Conservation (phyloP, 306 rosid species). For the Prunus persica region Prunus_persica_NCBIv2 NC_034010.1:19423501-19424000, state of each 20-base stretch:
- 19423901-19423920: conserved; percentile 90
- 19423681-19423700: conserved; percentile 95
- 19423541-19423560: conserved; percentile 46
- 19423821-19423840: conserved; percentile 46
- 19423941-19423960: conserved; percentile 50
- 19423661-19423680: conserved; percentile 92
- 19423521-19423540: conserved; percentile 58
- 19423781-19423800: conserved; percentile 46
- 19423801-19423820: conserved; percentile 39
- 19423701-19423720: conserved; percentile 84
- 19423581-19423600: conserved; percentile 46
- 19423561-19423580: conserved; percentile 26
- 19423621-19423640: conserved; percentile 94
- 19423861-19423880: conserved; percentile 92
- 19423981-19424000: conserved; percentile 59
- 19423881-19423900: conserved; percentile 88
- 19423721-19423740: conserved; percentile 38
- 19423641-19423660: conserved; percentile 97
- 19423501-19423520: conserved; percentile 78
- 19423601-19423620: conserved; percentile 55
- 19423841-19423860: conserved; percentile 69
- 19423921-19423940: conserved; percentile 96
- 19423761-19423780: conserved; percentile 57
- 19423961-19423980: conserved; percentile 58
- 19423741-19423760: conserved; percentile 53